Conservation (phyloP, 768 basidiomycete genomes). For the Tremella yokohamensis region DNA sequence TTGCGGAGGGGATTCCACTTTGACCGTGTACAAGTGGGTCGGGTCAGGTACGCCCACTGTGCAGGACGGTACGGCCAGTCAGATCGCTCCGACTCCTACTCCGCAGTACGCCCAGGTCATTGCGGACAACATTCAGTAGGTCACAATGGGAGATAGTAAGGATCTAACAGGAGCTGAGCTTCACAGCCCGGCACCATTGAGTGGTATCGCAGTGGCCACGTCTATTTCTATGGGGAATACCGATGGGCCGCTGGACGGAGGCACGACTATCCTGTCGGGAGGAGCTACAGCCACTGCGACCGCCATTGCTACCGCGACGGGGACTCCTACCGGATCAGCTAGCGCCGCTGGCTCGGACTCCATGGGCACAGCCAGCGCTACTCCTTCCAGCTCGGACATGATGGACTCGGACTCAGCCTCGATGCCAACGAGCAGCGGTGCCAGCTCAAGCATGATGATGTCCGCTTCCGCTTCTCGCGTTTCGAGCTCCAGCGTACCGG, state of each 20-base stretch:
- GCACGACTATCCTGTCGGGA: not conserved
- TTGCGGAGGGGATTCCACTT: constrained; percentile 22
- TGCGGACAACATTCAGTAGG: not conserved
- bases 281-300: not conserved
- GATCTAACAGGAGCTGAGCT: not conserved
- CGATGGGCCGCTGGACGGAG: not conserved
- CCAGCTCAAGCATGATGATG: no score
- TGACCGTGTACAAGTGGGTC: constrained; percentile 24
- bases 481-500: no score
- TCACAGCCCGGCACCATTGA: not conserved
- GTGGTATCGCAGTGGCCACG: not conserved
- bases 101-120: constrained; percentile 1
- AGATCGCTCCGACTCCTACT: constrained; percentile 4
- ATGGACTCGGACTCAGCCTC: no score
- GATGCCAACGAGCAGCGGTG: no score
- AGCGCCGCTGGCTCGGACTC: no score
- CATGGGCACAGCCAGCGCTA: no score
- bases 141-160: not conserved
- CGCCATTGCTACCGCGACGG: not conserved
- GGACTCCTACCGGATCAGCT: no score
- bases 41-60: constrained; percentile 8
- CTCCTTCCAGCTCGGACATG: no score
- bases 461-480: no score
- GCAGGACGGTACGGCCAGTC: not conserved
- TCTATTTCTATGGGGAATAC: not conserved